Evolutionary conservation across 371 early-diverging fungal genomes (phyloP).

Genomic region (Mucor racemosus): DNA sequence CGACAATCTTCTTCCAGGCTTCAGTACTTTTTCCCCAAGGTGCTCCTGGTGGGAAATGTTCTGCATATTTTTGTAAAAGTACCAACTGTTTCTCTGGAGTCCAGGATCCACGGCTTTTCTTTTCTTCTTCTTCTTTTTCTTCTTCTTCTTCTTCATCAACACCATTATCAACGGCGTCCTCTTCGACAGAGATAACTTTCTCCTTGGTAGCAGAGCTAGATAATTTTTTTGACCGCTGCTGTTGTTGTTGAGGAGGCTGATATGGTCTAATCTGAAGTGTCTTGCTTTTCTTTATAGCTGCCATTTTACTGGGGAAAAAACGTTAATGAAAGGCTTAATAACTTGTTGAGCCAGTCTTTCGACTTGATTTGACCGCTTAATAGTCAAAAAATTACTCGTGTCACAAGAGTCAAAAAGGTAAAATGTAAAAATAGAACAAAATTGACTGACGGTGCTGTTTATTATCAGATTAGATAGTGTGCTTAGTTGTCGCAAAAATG

Average conservation of each 20-base stretch:
- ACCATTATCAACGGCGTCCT: too few species aligned
- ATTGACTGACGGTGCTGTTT: too few species aligned
- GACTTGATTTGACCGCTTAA: not conserved
- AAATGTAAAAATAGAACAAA: too few species aligned
- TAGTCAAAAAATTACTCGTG: not conserved
- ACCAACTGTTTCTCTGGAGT: not conserved
- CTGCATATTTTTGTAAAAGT: not conserved
- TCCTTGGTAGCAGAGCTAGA: too few species aligned
- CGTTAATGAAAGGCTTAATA: not conserved
- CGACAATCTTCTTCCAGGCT: not conserved
- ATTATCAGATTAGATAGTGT: too few species aligned
- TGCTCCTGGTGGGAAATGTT: conserved; percentile 3
- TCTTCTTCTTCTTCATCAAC: not conserved
- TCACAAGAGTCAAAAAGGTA: not conserved
- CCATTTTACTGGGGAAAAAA: not conserved
- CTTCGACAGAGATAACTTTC: too few species aligned
- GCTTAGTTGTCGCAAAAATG: too few species aligned
- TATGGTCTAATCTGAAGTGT: not conserved
- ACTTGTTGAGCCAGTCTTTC: not conserved
- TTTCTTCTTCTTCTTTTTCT: not conserved
- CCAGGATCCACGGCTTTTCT: conserved; percentile 6
- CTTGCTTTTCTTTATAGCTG: not conserved
- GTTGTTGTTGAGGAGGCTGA: not conserved
- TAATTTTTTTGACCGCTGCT: conserved; percentile 14
- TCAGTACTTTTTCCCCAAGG: not conserved